Conservation (phyloP, 73 alveolate genomes). For the Paramecium sonneborni region DNA sequence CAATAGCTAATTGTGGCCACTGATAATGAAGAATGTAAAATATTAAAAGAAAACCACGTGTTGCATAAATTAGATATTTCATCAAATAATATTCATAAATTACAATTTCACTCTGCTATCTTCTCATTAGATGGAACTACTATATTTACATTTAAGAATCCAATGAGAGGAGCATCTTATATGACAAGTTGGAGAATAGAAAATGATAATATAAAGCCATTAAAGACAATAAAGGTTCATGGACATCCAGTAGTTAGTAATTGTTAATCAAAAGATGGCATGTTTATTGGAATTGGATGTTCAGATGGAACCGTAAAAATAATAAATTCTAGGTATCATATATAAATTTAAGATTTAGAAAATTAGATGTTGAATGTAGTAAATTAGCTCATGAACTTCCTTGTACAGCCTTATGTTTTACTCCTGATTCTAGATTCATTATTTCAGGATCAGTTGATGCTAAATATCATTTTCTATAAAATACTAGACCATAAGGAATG, state of each 20-base stretch:
- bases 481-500: constrained; percentile 36
- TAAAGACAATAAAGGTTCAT: constrained; percentile 13
- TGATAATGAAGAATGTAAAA: constrained; percentile 39
- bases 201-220: not conserved
- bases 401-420: not conserved
- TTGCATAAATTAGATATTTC: constrained; percentile 15
- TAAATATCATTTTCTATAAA: not conserved
- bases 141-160: constrained; percentile 40
- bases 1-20: constrained; percentile 9
- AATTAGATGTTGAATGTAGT: not conserved
- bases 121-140: constrained; percentile 13
- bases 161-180: constrained; percentile 54
- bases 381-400: constrained; percentile 9
- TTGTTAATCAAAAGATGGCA: constrained; percentile 5
- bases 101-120: constrained; percentile 8
- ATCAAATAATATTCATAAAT: not conserved
- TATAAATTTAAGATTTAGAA: not conserved
- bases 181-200: constrained; percentile 50
- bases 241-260: not conserved
- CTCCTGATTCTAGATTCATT: constrained; percentile 51
- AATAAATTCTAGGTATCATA: constrained; percentile 16
- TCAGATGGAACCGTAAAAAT: constrained; percentile 47
- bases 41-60: not conserved
- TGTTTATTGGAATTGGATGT: constrained; percentile 40
- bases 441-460: constrained; percentile 44